Evolutionary conservation across 805 yeast genomes (phyloP), one percentile per base, ranked within the genome.

Genomic region (Pichia sporocuriosa): DNA sequence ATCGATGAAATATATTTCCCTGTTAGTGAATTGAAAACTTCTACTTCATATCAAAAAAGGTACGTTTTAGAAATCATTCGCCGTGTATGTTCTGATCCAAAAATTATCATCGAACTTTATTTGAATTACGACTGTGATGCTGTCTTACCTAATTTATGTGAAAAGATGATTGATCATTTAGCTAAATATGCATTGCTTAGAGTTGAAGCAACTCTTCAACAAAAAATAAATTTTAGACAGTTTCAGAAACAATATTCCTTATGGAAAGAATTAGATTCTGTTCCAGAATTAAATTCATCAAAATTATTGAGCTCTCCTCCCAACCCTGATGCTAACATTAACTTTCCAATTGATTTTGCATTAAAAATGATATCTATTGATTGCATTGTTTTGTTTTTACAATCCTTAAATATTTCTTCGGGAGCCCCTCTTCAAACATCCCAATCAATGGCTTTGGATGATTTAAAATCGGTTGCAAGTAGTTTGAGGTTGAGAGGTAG

Each of bases 81-180:
- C 53, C 72, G 95, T 50, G 63, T 93, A 29, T 83, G 95, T 57
- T 78, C 79, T 49, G 96, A 90, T 63, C 95, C 97, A 33, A 73
- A 95, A 47, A 81, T 94, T 16, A 67, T 94, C 47, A 86, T 94
- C 44, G 99, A 93, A 64, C 78, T 93, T 45, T 93, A 90, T 58
- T 72, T 93, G 55, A 93, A 93, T 62, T 94, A 93, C 61, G 99
- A 93, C 62, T 93, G 99, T 68, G 96, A 88, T 58, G 67, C 78
- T 25, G 64, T 75, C 2, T 75, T 81, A 71, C 84, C 93, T 29
- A 93, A 93, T 59, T 70, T 89, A 37, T 86, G 89, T 62, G 98
- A 93, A 62, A 70, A 78, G 38, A 69, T 88, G 32, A 77, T 88
- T 40, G 89, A 87, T 50, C 81, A 83, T 51, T 69, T 93, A 49